These are phyloP conservation scores for Penicillium sp. DNA, from an alignment of 2,329 filamentous ascomycete species.

Conservation along the genomic window DNA sequence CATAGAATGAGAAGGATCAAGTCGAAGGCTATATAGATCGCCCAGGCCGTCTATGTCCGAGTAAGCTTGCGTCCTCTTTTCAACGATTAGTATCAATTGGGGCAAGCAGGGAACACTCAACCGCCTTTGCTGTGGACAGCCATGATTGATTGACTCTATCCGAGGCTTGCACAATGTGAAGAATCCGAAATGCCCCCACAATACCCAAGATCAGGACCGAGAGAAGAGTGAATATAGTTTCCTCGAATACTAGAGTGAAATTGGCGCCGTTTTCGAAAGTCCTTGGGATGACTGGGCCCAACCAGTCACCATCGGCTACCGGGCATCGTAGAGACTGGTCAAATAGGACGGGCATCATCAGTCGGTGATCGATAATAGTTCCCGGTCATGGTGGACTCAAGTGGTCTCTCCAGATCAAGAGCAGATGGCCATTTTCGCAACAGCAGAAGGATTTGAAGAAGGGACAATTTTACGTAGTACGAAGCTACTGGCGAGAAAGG, in stretches of 20 bases:
- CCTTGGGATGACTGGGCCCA: conserved; percentile 22
- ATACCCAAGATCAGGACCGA: conserved; percentile 3
- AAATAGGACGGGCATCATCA: conserved; percentile 3
- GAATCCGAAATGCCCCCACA: conserved; percentile 1
- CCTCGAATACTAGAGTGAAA: conserved; percentile 29
- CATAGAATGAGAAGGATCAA: conserved; percentile 9
- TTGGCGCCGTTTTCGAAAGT: conserved; percentile 25
- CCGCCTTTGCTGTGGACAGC: conserved; percentile 14
- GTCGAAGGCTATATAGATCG: conserved; percentile 12
- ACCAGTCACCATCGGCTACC: conserved; percentile 17
- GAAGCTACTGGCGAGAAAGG: too few relatives aligned
- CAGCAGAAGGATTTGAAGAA: background rate
- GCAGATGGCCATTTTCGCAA: too few relatives aligned
- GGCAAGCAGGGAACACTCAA: background rate
- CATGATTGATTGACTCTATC: conserved; percentile 18
- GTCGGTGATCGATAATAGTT: background rate
- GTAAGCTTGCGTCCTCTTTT: background rate
- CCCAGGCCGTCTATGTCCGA: conserved; percentile 3
- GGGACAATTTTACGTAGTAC: too few relatives aligned
- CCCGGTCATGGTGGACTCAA: too few relatives aligned
- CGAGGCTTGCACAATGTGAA: conserved; percentile 3
- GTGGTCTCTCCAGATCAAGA: too few relatives aligned
- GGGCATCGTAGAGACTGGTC: conserved; percentile 8
- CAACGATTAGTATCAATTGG: too few relatives aligned
- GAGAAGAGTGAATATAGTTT: conserved; percentile 21